These are phyloP conservation scores for Paracorniculantispora psalliotae DNA, from an alignment of 2,329 filamentous ascomycete genomes.

Conservation along the genomic window DNA sequence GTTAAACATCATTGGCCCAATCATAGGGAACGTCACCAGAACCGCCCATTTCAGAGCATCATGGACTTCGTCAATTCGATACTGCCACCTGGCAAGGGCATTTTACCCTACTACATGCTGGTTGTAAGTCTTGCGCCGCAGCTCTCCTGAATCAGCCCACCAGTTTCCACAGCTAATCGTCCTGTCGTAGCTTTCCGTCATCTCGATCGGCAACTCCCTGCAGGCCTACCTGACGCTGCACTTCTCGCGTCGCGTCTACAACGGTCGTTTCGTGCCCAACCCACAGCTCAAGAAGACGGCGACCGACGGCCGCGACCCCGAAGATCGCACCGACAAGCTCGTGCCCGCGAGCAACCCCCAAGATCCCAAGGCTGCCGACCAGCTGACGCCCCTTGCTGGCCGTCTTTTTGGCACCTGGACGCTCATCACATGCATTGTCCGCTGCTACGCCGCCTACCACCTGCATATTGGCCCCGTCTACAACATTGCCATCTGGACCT, in stretches of 20 bases:
- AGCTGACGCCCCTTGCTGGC: conserved; percentile 69
- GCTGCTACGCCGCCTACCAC: conserved; percentile 80
- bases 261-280: conserved; percentile 56
- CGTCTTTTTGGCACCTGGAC: conserved; percentile 89
- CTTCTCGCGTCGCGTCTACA: conserved; percentile 85
- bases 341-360: conserved; percentile 21
- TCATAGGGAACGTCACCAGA: too few relatives aligned
- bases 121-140: conserved; percentile 35
- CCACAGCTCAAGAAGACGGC: conserved; percentile 36
- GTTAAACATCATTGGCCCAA: too few relatives aligned
- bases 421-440: conserved; percentile 68
- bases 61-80: conserved; percentile 44
- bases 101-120: conserved; percentile 56
- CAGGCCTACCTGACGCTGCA: conserved; percentile 77
- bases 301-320: conserved; percentile 8
- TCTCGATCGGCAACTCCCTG: conserved; percentile 78
- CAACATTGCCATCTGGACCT: conserved; percentile 76
- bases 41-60: too few relatives aligned
- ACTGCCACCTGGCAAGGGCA: conserved; percentile 47
- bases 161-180: background rate
- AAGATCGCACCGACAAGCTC: conserved; percentile 14
- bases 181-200: conserved; percentile 63
- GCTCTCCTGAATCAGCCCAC: background rate
- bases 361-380: conserved; percentile 45
- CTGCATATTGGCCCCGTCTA: conserved; percentile 69